Conservation (phyloP, 2,329 filamentous ascomycete species). For the Cadophora luteo-olivacea region DNA sequence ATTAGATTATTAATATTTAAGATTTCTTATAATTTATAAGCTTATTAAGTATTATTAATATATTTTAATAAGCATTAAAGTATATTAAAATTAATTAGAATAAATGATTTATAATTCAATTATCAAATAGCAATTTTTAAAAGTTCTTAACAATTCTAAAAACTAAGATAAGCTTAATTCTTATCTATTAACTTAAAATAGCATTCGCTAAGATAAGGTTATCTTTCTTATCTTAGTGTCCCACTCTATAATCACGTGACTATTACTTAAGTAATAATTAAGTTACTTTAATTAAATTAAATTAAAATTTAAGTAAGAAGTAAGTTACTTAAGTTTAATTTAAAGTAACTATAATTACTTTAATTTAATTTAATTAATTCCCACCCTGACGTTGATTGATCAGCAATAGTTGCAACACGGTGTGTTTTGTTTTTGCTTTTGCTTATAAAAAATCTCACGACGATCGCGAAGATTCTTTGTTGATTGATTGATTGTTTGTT, state of each 20-base stretch:
- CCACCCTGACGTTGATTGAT: too few relatives aligned
- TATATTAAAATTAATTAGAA: neutral
- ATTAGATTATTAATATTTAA: constrained; percentile 1
- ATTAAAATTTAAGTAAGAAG: neutral
- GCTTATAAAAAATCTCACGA: too few relatives aligned
- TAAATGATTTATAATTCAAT: neutral
- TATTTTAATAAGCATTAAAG: neutral
- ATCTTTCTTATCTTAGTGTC: neutral
- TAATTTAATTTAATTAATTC: constrained; percentile 5
- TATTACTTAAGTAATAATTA: neutral
- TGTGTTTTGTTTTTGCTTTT: too few relatives aligned
- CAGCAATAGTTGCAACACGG: too few relatives aligned
- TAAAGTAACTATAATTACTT: constrained; percentile 1
- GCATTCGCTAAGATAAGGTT: neutral
- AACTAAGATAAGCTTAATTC: neutral
- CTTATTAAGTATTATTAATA: neutral
- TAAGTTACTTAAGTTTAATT: constrained; percentile 2
- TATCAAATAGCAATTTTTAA: neutral
- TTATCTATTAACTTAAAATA: neutral
- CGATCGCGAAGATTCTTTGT: too few relatives aligned
- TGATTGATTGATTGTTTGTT: too few relatives aligned
- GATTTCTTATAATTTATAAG: neutral
- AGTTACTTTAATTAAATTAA: constrained; percentile 7
- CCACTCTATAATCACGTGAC: neutral
- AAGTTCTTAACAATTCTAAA: neutral